Evolutionary conservation across 1,139 yeast species (phyloP), one percentile per base, ranked within the genome.

Genomic region (Pichia sp.): DNA sequence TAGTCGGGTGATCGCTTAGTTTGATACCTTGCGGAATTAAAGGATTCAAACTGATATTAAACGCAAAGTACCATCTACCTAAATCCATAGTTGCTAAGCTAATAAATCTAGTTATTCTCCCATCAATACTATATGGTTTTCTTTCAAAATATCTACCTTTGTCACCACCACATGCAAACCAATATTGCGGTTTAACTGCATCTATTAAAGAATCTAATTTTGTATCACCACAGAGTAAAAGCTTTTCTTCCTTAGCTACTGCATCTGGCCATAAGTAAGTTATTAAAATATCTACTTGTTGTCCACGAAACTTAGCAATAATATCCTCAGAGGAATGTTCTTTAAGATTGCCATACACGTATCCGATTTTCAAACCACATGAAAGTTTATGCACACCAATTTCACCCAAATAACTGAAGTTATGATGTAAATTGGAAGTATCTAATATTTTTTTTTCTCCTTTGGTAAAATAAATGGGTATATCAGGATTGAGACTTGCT

Each of bases 41-140:
- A 3, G 35, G 27, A 25, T 34, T 33, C 6, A 37, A 11, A 9
- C 27, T 22, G 32, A 81, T 57, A 39, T 69, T 72, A 54, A 83
- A 83, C 0, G 92, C 94, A 63, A 84, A 84, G 51, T 78, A 81
- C 90, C 92, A 85, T 62, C 80, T 80, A 6, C 67, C 68, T 37
- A 61, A 61, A 0, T 80, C 83, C 57, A 74, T 81, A 46, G 70
- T 69, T 0, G 77, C 83, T 40, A 84, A 60, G 58, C 87, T 81
- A 24, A 84, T 72, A 55, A 82, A 83, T 44, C 92, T 67, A 0
- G 86, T 76, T 1, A 71, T 65, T 28, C 66, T 56, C 16, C 39
- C 45, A 20, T 48, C 48, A n/a, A 52, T 60, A 28, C 46, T 51
- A 53, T 82, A 83, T 0, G 89, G 83, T 9, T 67, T 63, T 40